phyloP scores from a whole-genome alignment of 2,329 filamentous ascomycete species.

The Fusarium tupiense region DNA sequence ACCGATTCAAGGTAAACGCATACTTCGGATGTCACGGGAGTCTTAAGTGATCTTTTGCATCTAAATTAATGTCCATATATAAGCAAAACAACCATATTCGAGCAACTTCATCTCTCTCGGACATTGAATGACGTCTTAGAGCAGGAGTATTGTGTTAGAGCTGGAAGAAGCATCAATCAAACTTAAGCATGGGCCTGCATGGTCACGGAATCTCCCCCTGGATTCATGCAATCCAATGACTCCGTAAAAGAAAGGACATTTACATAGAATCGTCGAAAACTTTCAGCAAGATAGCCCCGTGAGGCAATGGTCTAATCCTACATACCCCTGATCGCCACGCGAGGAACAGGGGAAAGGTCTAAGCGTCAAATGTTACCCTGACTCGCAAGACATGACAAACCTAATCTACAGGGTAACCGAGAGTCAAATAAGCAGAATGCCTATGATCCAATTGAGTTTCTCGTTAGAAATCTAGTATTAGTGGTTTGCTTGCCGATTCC shows the following conservation, averaged over 20 bases:
- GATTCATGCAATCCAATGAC: neutral
- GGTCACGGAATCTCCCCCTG: neutral
- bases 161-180: neutral
- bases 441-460: neutral
- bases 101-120: neutral
- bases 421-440: neutral
- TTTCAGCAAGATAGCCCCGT: neutral
- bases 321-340: neutral
- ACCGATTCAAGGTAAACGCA: neutral
- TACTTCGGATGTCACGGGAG: neutral
- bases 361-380: neutral
- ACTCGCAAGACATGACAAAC: neutral
- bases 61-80: no score
- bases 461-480: neutral
- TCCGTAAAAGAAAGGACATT: no score
- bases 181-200: no score
- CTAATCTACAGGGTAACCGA: neutral
- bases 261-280: neutral
- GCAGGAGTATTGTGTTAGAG: neutral
- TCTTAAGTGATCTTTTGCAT: neutral
- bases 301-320: neutral
- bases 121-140: neutral
- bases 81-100: no score
- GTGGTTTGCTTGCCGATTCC: no score
- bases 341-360: neutral